These are phyloP conservation scores for Tilletia horrida DNA, from an alignment of 1,284 basidiomycete species.

Conservation along the genomic window DNA sequence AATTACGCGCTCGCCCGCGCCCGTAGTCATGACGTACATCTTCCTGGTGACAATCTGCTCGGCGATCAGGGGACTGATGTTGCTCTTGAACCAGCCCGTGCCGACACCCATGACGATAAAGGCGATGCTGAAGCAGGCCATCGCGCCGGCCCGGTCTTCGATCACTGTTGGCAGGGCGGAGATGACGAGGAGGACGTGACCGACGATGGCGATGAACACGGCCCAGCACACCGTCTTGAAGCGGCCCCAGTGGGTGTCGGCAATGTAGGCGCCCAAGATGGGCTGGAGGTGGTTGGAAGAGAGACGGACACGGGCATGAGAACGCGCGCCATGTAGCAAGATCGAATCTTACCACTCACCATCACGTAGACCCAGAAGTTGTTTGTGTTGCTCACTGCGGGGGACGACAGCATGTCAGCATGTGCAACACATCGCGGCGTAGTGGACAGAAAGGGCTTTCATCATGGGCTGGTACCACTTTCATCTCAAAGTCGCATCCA, in stretches of 20 bases:
- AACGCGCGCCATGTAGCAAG: no score
- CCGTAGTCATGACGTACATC: constrained; percentile 53
- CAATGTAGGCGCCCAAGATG: constrained; percentile 54
- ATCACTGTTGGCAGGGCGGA: constrained; percentile 69
- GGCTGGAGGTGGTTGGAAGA: constrained; percentile 10
- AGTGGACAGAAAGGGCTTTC: background rate
- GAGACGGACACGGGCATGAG: no score
- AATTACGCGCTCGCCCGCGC: constrained; percentile 71
- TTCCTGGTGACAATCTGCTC: constrained; percentile 58
- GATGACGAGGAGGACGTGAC: constrained; percentile 71
- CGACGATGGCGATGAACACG: constrained; percentile 56
- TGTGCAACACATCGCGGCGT: no score
- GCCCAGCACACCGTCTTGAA: constrained; percentile 58
- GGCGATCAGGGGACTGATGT: constrained; percentile 42
- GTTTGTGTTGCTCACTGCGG: constrained; percentile 47
- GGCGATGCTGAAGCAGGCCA: constrained; percentile 63
- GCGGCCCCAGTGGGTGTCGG: constrained; percentile 58
- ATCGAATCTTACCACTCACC: no score
- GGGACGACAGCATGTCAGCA: constrained; percentile 18
- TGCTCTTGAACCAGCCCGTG: constrained; percentile 74
- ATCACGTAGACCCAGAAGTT: constrained; percentile 48
- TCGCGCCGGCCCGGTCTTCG: constrained; percentile 60
- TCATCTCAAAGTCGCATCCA: no score
- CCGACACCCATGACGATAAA: constrained; percentile 57
- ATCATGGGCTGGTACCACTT: no score